phyloP scores from a whole-genome alignment of 352 stramenopile species.

The Globisporangium orthogonon region DNA sequence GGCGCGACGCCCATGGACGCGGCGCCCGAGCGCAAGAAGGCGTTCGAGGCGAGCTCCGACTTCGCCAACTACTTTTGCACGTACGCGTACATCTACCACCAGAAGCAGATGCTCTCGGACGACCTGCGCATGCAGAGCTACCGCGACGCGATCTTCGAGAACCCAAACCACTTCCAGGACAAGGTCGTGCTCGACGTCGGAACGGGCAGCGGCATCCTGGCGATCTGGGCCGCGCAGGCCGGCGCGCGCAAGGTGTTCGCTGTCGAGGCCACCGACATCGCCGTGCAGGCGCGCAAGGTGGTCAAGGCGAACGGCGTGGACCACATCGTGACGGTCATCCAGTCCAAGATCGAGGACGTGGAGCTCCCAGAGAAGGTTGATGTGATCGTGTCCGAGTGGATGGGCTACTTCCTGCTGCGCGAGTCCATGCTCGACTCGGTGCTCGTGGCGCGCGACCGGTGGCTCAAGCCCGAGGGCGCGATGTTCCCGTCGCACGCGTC shows the following conservation, averaged over 20 bases:
- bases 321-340: constrained; percentile 97
- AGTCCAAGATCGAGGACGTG: constrained; percentile 98
- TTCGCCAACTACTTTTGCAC: constrained; percentile 91
- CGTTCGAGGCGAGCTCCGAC: constrained; percentile 78
- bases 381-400: constrained; percentile 99
- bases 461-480: constrained; percentile 93
- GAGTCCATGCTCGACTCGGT: constrained; percentile 99
- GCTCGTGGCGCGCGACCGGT: constrained; percentile 94
- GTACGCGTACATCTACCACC: constrained; percentile 89
- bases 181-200: constrained; percentile 99
- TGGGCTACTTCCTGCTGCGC: constrained; percentile 98
- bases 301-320: constrained; percentile 95
- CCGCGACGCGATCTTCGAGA: constrained; percentile 96
- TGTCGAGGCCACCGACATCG: constrained; percentile 97
- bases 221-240: constrained; percentile 97
- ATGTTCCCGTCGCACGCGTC: constrained; percentile 98
- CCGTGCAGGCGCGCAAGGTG: constrained; percentile 93
- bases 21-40: constrained; percentile 73
- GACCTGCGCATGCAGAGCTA: constrained; percentile 99
- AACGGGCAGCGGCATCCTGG: constrained; percentile 97
- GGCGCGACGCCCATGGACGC: constrained; percentile 33
- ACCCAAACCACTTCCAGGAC: constrained; percentile 96
- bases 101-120: constrained; percentile 99
- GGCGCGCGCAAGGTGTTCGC: constrained; percentile 98
- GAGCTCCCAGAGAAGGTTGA: constrained; percentile 97